Percentiles rank a stretch among this genome's conserved stretches.
phyloP scores from a whole-genome alignment of 192 early-diverging fungal genomes.

The Obelidium mucronatum region DNA sequence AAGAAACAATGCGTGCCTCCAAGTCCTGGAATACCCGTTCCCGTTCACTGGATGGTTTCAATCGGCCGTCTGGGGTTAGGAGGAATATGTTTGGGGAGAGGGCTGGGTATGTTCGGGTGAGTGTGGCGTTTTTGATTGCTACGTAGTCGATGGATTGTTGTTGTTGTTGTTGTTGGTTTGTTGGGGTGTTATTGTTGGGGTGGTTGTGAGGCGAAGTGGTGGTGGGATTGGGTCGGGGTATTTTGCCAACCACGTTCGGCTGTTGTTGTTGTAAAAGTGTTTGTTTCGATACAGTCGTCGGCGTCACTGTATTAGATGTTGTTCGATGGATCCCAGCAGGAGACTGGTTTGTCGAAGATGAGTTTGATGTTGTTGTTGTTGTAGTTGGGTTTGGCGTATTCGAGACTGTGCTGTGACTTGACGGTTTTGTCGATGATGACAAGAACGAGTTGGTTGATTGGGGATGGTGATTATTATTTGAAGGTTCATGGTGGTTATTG shows the following conservation, averaged over 20 bases:
- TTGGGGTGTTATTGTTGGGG: not conserved
- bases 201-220: not conserved
- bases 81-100: slow-evolving; percentile 4
- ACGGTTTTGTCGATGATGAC: not conserved
- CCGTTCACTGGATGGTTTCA: slow-evolving; percentile 12
- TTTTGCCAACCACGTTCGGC: not conserved
- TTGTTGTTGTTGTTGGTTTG: not conserved
- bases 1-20: not conserved
- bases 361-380: no score
- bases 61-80: not conserved
- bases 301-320: no score
- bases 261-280: no score
- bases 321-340: no score
- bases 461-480: no score
- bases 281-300: no score
- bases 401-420: not conserved
- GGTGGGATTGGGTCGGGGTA: not conserved
- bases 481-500: no score
- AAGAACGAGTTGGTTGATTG: no score
- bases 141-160: not conserved
- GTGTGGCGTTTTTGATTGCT: not conserved
- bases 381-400: not conserved
- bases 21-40: slow-evolving; percentile 18
- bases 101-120: slow-evolving; percentile 1
- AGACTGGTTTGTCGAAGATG: no score